A percentile compares a stretch with the other conserved stretches of the same genome.
Conservation (phyloP, 495 filamentous ascomycete genomes). For the Lasiosphaeria hispida region DNA sequence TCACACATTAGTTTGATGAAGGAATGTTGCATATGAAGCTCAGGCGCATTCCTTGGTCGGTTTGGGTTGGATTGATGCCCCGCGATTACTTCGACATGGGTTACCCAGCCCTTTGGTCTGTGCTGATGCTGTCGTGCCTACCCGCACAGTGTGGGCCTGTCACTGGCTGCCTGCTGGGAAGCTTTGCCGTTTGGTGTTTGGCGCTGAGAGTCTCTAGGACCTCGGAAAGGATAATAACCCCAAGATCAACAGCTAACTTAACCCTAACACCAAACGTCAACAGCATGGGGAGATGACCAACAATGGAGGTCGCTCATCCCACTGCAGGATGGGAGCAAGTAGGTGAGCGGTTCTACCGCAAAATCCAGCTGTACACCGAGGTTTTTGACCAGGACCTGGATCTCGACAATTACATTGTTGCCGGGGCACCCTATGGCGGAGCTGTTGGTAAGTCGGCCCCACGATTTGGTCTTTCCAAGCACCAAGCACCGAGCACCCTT, state of each 20-base stretch:
- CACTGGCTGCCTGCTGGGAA: too few relatives aligned
- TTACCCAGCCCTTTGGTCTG: not conserved
- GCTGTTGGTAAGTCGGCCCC: slow-evolving; percentile 69
- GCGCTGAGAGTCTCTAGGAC: too few relatives aligned
- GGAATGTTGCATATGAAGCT: not conserved
- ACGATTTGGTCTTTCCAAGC: not conserved
- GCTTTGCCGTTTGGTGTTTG: too few relatives aligned
- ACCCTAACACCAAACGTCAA: not conserved
- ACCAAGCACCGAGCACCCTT: not conserved
- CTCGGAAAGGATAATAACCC: too few relatives aligned
- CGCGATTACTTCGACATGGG: not conserved
- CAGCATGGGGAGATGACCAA: slow-evolving; percentile 39
- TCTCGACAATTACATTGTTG: slow-evolving; percentile 90
- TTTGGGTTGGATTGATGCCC: not conserved
- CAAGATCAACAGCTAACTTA: not conserved
- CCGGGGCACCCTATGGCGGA: slow-evolving; percentile 90
- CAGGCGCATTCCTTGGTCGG: not conserved
- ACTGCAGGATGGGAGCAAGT: slow-evolving; percentile 92
- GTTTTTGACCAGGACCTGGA: slow-evolving; percentile 91
- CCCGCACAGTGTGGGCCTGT: too few relatives aligned
- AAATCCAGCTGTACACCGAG: slow-evolving; percentile 84
- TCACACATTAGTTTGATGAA: too few relatives aligned
- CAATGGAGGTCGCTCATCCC: slow-evolving; percentile 57
- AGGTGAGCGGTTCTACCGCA: slow-evolving; percentile 90
- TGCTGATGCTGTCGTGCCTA: too few relatives aligned